Conservation (phyloP, 352 stramenopile species). For the Pythium chondricola region DNA sequence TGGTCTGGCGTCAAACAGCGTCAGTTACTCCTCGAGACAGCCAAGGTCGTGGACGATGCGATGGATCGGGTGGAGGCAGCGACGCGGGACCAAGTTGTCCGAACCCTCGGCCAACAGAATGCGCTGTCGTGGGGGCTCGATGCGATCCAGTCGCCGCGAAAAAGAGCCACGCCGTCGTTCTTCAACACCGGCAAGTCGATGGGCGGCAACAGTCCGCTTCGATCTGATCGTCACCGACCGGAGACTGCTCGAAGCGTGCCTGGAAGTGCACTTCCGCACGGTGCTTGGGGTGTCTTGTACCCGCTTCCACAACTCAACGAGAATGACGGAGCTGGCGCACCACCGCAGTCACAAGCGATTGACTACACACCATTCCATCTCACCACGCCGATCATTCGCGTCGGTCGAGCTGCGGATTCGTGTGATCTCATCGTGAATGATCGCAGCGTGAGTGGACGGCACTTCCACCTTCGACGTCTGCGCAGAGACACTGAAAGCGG, state of each 20-base stretch:
- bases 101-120: constrained; percentile 71
- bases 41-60: constrained; percentile 62
- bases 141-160: constrained; percentile 72
- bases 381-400: constrained; percentile 60
- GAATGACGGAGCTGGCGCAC: constrained; percentile 14
- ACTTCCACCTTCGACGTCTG: constrained; percentile 77
- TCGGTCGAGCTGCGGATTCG: constrained; percentile 73
- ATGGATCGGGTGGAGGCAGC: constrained; percentile 56
- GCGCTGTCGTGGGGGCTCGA: constrained; percentile 77
- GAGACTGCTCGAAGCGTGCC: not conserved
- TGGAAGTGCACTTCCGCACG: constrained; percentile 33
- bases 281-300: constrained; percentile 65
- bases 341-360: constrained; percentile 15
- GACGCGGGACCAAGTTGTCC: constrained; percentile 56
- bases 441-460: constrained; percentile 76
- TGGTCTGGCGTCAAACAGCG: constrained; percentile 73
- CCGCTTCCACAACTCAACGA: constrained; percentile 71
- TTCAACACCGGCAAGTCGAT: constrained; percentile 14
- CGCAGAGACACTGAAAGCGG: constrained; percentile 38
- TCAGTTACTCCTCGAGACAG: constrained; percentile 59
- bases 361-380: constrained; percentile 61
- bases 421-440: constrained; percentile 87
- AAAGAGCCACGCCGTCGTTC: constrained; percentile 15
- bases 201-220: not conserved
- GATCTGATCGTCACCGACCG: constrained; percentile 10